A percentile compares a stretch with the other conserved stretches of the same genome.
These are phyloP conservation scores for Penicillium sp. DNA, from an alignment of 2,329 filamentous ascomycete species.

Conservation along the genomic window DNA sequence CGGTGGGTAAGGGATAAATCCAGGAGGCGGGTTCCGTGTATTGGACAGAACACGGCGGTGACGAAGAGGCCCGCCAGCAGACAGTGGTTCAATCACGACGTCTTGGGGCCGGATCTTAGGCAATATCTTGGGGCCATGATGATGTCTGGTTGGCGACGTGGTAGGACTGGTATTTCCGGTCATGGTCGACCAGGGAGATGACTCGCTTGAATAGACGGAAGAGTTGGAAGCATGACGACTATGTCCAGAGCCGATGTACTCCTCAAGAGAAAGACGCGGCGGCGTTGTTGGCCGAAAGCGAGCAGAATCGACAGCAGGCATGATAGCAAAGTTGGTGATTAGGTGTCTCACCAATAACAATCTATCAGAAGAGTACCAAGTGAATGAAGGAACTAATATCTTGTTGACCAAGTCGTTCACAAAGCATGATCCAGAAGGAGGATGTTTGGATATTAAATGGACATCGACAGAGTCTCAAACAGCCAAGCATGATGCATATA, in stretches of 20 bases:
- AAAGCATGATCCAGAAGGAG: constrained; percentile 20
- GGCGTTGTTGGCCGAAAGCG: constrained; percentile 48
- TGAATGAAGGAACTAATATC: constrained; percentile 15
- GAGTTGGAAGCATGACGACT: constrained; percentile 63
- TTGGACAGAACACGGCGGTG: constrained; percentile 54
- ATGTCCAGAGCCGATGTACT: constrained; percentile 44
- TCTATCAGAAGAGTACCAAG: constrained; percentile 16
- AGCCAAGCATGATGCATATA: constrained; percentile 21
- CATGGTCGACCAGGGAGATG: constrained; percentile 66
- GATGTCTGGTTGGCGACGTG: constrained; percentile 68
- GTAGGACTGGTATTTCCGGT: constrained; percentile 68
- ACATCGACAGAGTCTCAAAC: constrained; percentile 21
- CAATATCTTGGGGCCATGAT: constrained; percentile 71
- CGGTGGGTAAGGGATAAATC: constrained; percentile 52
- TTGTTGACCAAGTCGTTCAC: constrained; percentile 13
- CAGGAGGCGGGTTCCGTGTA: constrained; percentile 50
- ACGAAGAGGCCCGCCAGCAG: constrained; percentile 54
- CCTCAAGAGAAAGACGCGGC: constrained; percentile 37
- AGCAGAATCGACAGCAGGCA: constrained; percentile 44
- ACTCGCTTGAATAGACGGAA: constrained; percentile 66
- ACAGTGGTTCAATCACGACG: constrained; percentile 65
- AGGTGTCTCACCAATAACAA: constrained; percentile 14
- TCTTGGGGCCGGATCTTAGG: constrained; percentile 86
- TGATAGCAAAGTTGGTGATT: constrained; percentile 33
- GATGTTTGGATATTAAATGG: constrained; percentile 43